Percentiles rank a stretch among this genome's conserved stretches.
Conservation (phyloP, 148 eudicot species). For the Chenopodium formosanum region DNA sequence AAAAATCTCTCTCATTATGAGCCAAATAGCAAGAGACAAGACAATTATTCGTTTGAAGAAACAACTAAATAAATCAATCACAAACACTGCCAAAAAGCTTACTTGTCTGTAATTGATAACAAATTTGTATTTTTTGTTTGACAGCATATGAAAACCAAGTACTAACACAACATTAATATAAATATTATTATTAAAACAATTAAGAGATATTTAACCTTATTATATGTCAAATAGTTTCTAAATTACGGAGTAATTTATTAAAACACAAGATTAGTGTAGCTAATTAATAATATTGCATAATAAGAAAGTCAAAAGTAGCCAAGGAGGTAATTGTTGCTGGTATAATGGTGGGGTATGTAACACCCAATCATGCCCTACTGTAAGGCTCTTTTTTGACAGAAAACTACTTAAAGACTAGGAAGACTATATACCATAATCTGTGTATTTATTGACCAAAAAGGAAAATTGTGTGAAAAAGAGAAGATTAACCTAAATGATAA, state of each 20-base stretch:
- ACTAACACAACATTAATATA: not conserved
- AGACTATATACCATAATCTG: not conserved
- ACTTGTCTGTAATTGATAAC: slow-evolving; percentile 14
- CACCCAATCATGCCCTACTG: slow-evolving; percentile 12
- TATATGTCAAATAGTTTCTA: no score
- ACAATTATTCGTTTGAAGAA: not conserved
- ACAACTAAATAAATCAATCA: not conserved
- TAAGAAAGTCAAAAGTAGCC: not conserved
- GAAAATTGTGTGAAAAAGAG: not conserved
- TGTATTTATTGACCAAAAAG: not conserved
- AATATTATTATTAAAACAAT: no score
- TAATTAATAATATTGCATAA: not conserved
- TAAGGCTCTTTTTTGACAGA: slow-evolving; percentile 4
- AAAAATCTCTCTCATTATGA: not conserved
- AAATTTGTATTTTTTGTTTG: slow-evolving; percentile 23
- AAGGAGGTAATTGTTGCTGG: slow-evolving; percentile 12
- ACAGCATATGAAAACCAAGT: not conserved
- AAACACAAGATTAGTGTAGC: not conserved
- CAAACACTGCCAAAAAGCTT: slow-evolving; percentile 1
- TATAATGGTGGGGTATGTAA: slow-evolving; percentile 10
- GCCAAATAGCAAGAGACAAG: slow-evolving; percentile 16
- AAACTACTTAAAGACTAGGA: not conserved
- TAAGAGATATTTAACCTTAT: no score
- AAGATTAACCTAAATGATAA: not conserved
- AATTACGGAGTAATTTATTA: no score